Conservation (phyloP, 805 yeast genomes). For the Suhomyces prunicola region DNA sequence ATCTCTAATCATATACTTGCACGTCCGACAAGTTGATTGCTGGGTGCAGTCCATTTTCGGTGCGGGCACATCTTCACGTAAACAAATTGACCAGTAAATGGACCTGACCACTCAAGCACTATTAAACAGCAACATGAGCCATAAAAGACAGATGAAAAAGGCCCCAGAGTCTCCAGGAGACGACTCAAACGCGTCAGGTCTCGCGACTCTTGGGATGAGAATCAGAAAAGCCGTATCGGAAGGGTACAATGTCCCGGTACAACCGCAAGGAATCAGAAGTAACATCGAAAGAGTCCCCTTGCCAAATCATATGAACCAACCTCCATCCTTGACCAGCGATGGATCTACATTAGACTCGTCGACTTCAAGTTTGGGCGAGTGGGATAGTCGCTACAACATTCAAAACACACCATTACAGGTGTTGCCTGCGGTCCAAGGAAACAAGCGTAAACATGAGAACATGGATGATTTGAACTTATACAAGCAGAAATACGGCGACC, state of each 20-base stretch:
- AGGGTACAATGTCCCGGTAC: conserved; percentile 42
- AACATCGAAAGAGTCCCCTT: conserved; percentile 34
- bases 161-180: conserved; percentile 21
- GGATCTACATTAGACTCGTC: conserved; percentile 45
- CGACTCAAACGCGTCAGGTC: conserved; percentile 32
- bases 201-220: conserved; percentile 66
- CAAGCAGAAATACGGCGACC: conserved; percentile 40
- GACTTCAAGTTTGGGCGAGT: conserved; percentile 37
- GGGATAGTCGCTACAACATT: conserved; percentile 28
- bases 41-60: background rate
- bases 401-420: conserved; percentile 10
- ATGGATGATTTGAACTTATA: conserved; percentile 16
- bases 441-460: conserved; percentile 22
- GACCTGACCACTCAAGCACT: background rate
- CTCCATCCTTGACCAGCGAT: conserved; percentile 42
- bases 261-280: conserved; percentile 7
- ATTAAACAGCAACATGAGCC: background rate
- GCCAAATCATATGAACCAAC: conserved; percentile 39
- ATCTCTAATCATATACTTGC: background rate
- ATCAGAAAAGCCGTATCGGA: conserved; percentile 64
- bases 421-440: conserved; percentile 3
- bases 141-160: conserved; percentile 35
- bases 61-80: background rate
- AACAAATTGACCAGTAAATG: background rate
- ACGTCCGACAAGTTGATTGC: background rate